A percentile compares a stretch with the other conserved stretches of the same genome.
Conservation (phyloP, 306 rosid species). For the Arachis stenosperma region DNA sequence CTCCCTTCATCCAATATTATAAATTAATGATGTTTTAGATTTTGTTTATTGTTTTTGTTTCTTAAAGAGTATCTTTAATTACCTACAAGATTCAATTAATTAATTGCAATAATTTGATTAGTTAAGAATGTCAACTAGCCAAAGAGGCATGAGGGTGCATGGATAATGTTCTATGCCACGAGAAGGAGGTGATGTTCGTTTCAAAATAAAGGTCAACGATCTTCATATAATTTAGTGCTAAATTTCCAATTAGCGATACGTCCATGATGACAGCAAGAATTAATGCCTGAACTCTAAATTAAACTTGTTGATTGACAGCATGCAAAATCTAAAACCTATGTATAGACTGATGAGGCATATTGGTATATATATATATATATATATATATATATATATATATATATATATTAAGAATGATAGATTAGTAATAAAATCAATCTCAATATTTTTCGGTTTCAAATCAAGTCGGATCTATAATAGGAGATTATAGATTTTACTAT, state of each 20-base stretch:
- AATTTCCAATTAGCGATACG: neutral
- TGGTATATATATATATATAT: neutral
- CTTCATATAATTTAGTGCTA: constrained; percentile 18
- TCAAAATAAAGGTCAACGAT: constrained; percentile 42
- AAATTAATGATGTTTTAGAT: neutral
- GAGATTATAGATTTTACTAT: too few relatives aligned
- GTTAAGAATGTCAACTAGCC: constrained; percentile 34
- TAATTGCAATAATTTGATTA: constrained; percentile 15
- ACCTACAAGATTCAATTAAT: constrained; percentile 5
- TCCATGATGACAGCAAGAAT: neutral
- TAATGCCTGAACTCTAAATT: constrained; percentile 16
- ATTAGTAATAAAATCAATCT: constrained; percentile 7
- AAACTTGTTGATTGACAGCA: constrained; percentile 20
- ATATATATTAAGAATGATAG: neutral
- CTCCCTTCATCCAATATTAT: neutral
- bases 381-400: neutral
- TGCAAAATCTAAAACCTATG: constrained; percentile 15
- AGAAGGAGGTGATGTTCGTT: constrained; percentile 36
- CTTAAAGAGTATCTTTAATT: neutral
- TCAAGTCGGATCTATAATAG: too few relatives aligned
- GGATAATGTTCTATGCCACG: constrained; percentile 40
- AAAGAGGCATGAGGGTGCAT: constrained; percentile 29
- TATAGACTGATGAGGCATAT: neutral
- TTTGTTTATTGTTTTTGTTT: neutral
- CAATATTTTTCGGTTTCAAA: neutral